Percentiles rank a stretch among this genome's conserved stretches.
Evolutionary conservation across 2,329 filamentous ascomycete species (phyloP).

Genomic region (Scleromitrula shiraiana): DNA sequence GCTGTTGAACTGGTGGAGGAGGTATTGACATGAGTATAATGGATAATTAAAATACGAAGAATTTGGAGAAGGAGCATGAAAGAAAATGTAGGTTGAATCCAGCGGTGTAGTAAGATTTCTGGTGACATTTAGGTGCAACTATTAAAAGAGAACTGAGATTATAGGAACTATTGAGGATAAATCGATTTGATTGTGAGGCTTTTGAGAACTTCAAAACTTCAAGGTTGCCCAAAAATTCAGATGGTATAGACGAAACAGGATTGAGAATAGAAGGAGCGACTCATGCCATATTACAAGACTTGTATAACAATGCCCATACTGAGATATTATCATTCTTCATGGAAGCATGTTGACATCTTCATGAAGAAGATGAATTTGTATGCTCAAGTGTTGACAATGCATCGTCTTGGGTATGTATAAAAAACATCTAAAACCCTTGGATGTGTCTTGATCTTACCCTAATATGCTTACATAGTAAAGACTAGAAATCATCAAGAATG

Average conservation of each 20-base stretch:
- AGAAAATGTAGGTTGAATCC: slow-evolving; percentile 11
- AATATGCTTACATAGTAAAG: no score
- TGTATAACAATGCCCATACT: no score
- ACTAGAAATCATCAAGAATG: no score
- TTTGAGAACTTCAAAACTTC: no score
- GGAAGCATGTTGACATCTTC: not conserved
- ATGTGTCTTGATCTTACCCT: no score
- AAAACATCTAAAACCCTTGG: no score
- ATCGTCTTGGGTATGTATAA: no score
- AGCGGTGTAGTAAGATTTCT: slow-evolving; percentile 12
- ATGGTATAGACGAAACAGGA: not conserved
- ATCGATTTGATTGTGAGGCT: not conserved
- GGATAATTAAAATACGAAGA: slow-evolving; percentile 4
- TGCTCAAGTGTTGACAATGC: no score
- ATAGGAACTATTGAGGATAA: not conserved
- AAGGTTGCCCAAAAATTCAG: no score
- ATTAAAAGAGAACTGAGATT: not conserved
- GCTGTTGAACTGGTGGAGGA: slow-evolving; percentile 10
- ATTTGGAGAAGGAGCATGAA: slow-evolving; percentile 13
- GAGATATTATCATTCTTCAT: no score
- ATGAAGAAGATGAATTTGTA: no score
- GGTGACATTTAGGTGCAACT: slow-evolving; percentile 15
- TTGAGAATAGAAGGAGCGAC: not conserved
- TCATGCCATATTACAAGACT: no score
- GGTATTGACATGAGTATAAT: slow-evolving; percentile 13